A percentile compares a stretch with the other conserved stretches of the same genome.
These are phyloP conservation scores for Hypoxylon sp. DNA, from an alignment of 2,329 filamentous ascomycete species.

Conservation along the genomic window DNA sequence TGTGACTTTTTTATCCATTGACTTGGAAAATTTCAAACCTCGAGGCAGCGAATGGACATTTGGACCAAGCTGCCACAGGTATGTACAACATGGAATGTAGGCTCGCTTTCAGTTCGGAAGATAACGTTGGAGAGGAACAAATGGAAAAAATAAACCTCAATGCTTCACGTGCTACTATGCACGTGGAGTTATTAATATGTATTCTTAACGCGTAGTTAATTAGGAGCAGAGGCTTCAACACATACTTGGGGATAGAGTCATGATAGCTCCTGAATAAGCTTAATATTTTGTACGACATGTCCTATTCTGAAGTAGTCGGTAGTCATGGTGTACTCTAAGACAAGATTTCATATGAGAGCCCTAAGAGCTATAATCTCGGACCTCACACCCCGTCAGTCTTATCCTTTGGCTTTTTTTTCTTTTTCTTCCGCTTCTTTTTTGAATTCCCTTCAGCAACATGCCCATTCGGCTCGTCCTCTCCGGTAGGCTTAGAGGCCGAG, in stretches of 20 bases:
- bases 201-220: slow-evolving; percentile 39
- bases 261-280: slow-evolving; percentile 22
- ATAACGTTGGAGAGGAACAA: slow-evolving; percentile 17
- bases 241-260: slow-evolving; percentile 16
- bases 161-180: slow-evolving; percentile 34
- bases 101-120: slow-evolving; percentile 11
- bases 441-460: slow-evolving; percentile 9
- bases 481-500: neutral
- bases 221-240: slow-evolving; percentile 32
- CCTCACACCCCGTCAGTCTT: slow-evolving; percentile 20
- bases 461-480: slow-evolving; percentile 2
- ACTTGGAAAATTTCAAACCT: slow-evolving; percentile 17
- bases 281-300: slow-evolving; percentile 19
- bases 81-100: slow-evolving; percentile 42
- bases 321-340: neutral
- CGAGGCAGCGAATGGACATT: slow-evolving; percentile 12
- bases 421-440: slow-evolving; percentile 53
- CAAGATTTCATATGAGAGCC: neutral
- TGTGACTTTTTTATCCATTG: slow-evolving; percentile 21
- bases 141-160: slow-evolving; percentile 10
- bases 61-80: slow-evolving; percentile 19
- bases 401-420: slow-evolving; percentile 45
- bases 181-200: slow-evolving; percentile 42
- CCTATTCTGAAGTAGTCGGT: slow-evolving; percentile 4
- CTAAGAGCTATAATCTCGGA: neutral